A percentile compares a stretch with the other conserved stretches of the same genome.
These are phyloP conservation scores for Antitrichia curtipendula DNA, from an alignment of 225 moss, liverwort and hornwort species.

Conservation along the genomic window DNA sequence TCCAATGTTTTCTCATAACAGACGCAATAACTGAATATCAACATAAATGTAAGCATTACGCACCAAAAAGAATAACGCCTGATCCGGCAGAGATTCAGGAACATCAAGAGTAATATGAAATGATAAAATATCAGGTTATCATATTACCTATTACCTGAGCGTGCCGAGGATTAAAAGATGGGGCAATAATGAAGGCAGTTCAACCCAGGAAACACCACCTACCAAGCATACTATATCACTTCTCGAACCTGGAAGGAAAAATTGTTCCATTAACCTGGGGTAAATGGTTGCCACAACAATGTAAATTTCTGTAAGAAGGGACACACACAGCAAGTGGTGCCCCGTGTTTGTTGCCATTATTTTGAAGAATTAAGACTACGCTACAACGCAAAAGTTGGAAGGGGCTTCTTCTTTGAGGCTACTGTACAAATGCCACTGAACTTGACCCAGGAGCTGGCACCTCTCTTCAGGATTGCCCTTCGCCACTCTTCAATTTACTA, in stretches of 20 bases:
- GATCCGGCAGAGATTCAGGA: not conserved
- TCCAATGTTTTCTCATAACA: not conserved
- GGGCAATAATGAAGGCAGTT: not conserved
- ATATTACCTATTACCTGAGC: not conserved
- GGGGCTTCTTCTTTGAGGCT: slow-evolving; percentile 3
- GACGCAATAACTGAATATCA: not conserved
- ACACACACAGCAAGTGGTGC: slow-evolving; percentile 4
- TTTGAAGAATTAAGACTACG: slow-evolving; percentile 27
- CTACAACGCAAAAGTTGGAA: slow-evolving; percentile 24
- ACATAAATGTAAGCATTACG: not conserved
- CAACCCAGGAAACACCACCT: not conserved
- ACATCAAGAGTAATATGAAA: not conserved
- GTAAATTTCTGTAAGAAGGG: slow-evolving; percentile 21
- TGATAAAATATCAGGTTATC: not conserved
- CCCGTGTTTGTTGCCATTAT: slow-evolving; percentile 31
- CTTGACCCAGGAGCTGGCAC: slow-evolving; percentile 11
- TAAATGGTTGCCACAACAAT: slow-evolving; percentile 23
- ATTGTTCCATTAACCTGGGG: slow-evolving; percentile 24
- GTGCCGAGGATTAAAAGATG: not conserved
- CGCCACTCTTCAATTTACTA: slow-evolving; percentile 20
- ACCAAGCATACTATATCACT: not conserved
- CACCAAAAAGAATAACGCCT: not conserved
- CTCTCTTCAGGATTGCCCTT: slow-evolving; percentile 23
- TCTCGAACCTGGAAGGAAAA: slow-evolving; percentile 3
- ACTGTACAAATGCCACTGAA: slow-evolving; percentile 28